These are phyloP conservation scores for Chlamydomonas reinhardtii DNA, from an alignment of 163 green algal species.

Conservation along the genomic window DNA sequence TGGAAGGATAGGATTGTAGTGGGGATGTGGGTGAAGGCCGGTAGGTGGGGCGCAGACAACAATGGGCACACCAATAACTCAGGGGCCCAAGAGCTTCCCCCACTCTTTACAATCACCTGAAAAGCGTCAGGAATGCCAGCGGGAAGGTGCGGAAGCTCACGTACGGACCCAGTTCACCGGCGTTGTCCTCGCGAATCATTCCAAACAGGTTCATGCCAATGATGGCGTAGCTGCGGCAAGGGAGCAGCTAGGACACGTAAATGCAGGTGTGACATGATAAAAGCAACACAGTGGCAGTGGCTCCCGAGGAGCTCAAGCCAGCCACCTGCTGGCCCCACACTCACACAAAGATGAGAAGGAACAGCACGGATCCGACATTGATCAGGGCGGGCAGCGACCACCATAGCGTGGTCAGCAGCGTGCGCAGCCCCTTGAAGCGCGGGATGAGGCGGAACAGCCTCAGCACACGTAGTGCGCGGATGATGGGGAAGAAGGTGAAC, in stretches of 20 bases:
- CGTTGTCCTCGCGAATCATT: constrained; percentile 57
- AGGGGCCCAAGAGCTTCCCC: too few relatives aligned
- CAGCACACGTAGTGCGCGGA: constrained; percentile 71
- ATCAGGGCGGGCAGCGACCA: constrained; percentile 60
- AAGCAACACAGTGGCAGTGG: too few relatives aligned
- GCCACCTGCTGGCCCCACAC: too few relatives aligned
- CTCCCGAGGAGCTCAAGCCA: too few relatives aligned
- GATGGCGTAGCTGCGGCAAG: constrained; percentile 57
- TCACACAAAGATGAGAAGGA: constrained; percentile 77
- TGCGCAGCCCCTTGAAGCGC: constrained; percentile 68
- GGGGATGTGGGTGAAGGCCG: constrained; percentile 44
- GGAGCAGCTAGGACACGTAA: too few relatives aligned
- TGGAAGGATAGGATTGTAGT: too few relatives aligned
- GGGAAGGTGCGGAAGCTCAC: constrained; percentile 11
- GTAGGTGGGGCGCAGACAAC: too few relatives aligned
- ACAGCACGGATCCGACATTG: constrained; percentile 72
- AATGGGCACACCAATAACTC: too few relatives aligned
- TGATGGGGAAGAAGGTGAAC: constrained; percentile 64
- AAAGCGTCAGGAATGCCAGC: constrained; percentile 61
- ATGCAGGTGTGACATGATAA: too few relatives aligned
- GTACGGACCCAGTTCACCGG: constrained; percentile 52
- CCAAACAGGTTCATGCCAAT: constrained; percentile 83
- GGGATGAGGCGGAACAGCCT: constrained; percentile 77
- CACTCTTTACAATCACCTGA: constrained; percentile 10
- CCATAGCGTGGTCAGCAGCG: constrained; percentile 73